Percentiles rank a stretch among this genome's conserved stretches.
Conservation (phyloP, 441 rosid species). For the Euphorbia corollata region DNA sequence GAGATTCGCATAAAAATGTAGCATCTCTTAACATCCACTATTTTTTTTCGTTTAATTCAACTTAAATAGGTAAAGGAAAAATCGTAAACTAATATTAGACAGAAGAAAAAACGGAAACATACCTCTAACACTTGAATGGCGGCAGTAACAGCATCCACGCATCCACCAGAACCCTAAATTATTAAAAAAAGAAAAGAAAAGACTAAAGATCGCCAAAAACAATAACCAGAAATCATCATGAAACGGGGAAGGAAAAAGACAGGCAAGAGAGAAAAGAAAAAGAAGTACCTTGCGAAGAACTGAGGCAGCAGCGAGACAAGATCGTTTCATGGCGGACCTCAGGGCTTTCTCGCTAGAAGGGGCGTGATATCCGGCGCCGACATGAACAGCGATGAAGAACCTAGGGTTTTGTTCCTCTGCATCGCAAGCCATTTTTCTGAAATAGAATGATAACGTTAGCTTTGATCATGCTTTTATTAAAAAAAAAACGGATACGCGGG, state of each 20-base stretch:
- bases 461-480: not conserved
- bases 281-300: slow-evolving; percentile 62
- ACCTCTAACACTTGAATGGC: slow-evolving; percentile 91
- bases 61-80: not conserved
- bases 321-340: slow-evolving; percentile 78
- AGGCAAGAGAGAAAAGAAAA: not conserved
- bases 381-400: slow-evolving; percentile 88
- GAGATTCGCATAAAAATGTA: not conserved
- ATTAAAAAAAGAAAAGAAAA: not conserved
- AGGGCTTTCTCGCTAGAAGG: slow-evolving; percentile 63
- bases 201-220: no score
- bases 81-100: not conserved
- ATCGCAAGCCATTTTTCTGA: slow-evolving; percentile 25
- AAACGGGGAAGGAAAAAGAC: not conserved
- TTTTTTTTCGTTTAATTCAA: not conserved
- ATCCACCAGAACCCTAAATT: slow-evolving; percentile 55
- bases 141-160: slow-evolving; percentile 73
- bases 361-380: slow-evolving; percentile 87
- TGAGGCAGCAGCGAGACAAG: slow-evolving; percentile 76
- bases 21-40: not conserved
- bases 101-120: not conserved
- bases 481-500: not conserved
- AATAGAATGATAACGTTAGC: not conserved
- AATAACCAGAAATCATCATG: not conserved
- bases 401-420: slow-evolving; percentile 35